phyloP scores from a whole-genome alignment of 306 rosid species.

The Albizia julibrissin region DNA sequence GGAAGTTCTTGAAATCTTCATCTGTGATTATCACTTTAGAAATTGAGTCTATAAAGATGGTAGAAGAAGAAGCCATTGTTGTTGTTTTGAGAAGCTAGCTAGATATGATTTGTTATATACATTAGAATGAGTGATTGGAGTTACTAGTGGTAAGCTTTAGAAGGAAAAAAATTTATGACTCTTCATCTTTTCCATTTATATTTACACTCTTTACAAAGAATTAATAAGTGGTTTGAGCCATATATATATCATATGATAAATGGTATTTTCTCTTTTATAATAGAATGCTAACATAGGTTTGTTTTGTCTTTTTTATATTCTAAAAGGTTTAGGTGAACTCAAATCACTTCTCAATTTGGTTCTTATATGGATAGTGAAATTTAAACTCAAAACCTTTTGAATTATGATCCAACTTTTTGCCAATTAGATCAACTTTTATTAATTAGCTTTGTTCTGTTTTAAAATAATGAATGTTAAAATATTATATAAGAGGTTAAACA shows the following conservation, averaged over 20 bases:
- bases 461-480: not conserved
- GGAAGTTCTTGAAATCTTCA: constrained; percentile 60
- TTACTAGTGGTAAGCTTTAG: not conserved
- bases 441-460: not conserved
- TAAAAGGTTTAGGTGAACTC: no score
- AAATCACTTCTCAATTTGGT: no score
- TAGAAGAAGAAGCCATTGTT: constrained; percentile 11
- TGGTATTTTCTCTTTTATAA: not conserved
- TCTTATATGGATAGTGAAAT: no score
- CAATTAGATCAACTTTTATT: no score
- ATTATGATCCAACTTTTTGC: no score
- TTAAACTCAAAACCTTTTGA: no score
- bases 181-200: not conserved
- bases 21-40: constrained; percentile 17
- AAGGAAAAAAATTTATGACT: not conserved
- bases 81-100: not conserved
- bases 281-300: not conserved
- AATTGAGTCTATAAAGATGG: not conserved
- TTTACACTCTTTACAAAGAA: not conserved
- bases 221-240: not conserved
- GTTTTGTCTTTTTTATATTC: no score
- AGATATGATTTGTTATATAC: not conserved
- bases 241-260: not conserved
- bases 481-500: not conserved
- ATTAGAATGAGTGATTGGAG: not conserved